Percentiles rank a stretch among this genome's conserved stretches.
Evolutionary conservation across 2,329 filamentous ascomycete species (phyloP).

Genomic region (Apiospora saccharicola): DNA sequence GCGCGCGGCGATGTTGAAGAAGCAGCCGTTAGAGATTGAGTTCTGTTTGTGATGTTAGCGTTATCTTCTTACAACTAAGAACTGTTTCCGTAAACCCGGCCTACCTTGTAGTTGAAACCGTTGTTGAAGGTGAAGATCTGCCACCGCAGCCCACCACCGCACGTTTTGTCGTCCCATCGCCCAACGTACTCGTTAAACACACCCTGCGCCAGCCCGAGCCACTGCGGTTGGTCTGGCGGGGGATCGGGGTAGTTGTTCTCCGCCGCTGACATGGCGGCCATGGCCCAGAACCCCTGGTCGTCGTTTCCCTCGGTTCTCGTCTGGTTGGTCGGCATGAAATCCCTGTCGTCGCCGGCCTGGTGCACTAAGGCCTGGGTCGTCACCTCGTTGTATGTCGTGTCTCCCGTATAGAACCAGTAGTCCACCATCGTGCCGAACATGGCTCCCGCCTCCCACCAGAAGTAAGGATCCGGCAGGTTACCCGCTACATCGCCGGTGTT

Average conservation of each 20-base stretch:
- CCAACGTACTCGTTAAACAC: slow-evolving; percentile 70
- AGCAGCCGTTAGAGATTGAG: slow-evolving; percentile 55
- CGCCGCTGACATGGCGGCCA: slow-evolving; percentile 67
- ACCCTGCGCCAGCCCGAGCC: slow-evolving; percentile 69
- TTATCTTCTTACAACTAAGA: slow-evolving; percentile 7
- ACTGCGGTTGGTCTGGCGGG: slow-evolving; percentile 56
- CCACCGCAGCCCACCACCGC: slow-evolving; percentile 70
- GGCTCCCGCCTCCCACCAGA: slow-evolving; percentile 30
- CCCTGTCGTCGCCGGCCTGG: slow-evolving; percentile 52
- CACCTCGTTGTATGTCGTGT: slow-evolving; percentile 57
- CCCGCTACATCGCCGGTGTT: slow-evolving; percentile 31
- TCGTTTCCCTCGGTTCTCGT: slow-evolving; percentile 56
- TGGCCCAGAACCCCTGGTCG: slow-evolving; percentile 69
- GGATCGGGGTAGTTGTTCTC: slow-evolving; percentile 67
- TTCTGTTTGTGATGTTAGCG: slow-evolving; percentile 21
- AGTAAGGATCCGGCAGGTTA: slow-evolving; percentile 30
- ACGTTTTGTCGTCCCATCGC: slow-evolving; percentile 63
- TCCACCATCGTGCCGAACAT: slow-evolving; percentile 31
- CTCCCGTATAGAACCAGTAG: slow-evolving; percentile 48
- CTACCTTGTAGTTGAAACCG: slow-evolving; percentile 54
- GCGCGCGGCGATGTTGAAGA: slow-evolving; percentile 60
- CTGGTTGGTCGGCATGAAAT: slow-evolving; percentile 56
- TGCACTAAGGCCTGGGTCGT: slow-evolving; percentile 52
- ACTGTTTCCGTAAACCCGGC: background rate
- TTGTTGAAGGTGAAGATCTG: slow-evolving; percentile 68